Conservation (phyloP, 805 yeast species). For the Hanseniaspora meyeri region DNA sequence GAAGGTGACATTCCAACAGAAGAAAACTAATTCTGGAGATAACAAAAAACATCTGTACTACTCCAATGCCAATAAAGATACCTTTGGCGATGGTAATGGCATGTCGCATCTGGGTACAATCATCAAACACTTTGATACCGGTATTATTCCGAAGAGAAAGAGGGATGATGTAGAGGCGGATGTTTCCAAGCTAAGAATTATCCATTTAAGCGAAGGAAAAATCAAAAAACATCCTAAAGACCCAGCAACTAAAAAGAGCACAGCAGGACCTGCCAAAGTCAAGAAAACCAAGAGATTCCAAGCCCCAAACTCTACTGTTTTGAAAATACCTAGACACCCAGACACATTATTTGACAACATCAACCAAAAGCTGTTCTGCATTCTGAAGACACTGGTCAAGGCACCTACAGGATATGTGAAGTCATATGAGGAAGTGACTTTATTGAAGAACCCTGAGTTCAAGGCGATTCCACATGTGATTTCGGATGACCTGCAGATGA, state of each 20-base stretch:
- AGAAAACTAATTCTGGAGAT: background rate
- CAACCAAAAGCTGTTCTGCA: background rate
- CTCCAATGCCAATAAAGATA: background rate
- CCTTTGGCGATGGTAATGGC: background rate
- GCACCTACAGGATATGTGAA: background rate
- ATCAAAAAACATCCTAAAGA: background rate
- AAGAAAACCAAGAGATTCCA: background rate
- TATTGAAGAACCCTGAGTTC: background rate
- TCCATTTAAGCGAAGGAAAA: background rate
- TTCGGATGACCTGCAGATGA: background rate
- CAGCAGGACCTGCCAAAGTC: background rate
- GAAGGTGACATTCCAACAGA: background rate
- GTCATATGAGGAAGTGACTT: background rate
- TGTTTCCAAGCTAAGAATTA: background rate
- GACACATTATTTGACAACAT: constrained; percentile 1
- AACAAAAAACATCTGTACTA: background rate
- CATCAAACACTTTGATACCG: background rate
- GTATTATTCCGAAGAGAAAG: background rate
- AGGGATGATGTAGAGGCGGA: background rate
- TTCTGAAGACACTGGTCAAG: background rate
- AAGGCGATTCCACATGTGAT: background rate
- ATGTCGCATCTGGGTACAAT: background rate
- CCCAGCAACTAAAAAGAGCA: background rate
- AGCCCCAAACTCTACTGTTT: background rate
- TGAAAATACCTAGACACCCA: background rate